phyloP scores from a whole-genome alignment of 352 stramenopile species.

The Aphanomyces cochlioides region DNA sequence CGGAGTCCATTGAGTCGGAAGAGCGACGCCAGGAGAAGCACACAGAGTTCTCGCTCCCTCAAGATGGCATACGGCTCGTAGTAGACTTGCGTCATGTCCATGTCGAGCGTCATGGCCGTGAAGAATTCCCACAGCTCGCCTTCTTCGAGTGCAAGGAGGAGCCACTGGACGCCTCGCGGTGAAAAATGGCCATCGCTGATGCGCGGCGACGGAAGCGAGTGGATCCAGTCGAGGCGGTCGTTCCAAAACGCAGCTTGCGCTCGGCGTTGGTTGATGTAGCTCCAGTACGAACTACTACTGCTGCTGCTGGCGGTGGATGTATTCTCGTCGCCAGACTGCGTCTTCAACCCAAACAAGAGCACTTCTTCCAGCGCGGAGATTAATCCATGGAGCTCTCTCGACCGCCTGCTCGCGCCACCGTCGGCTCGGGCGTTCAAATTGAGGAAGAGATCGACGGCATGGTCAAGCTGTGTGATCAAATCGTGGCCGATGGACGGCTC shows the following conservation, averaged over 20 bases:
- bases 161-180: constrained; percentile 19
- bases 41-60: neutral
- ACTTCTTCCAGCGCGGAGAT: constrained; percentile 26
- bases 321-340: neutral
- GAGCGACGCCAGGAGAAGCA: neutral
- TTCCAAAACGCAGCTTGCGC: constrained; percentile 24
- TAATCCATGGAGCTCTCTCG: constrained; percentile 9
- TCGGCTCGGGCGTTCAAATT: neutral
- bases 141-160: constrained; percentile 22
- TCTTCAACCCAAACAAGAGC: constrained; percentile 22
- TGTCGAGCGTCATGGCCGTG: constrained; percentile 14
- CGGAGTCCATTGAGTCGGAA: constrained; percentile 17
- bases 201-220: constrained; percentile 1
- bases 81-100: constrained; percentile 11
- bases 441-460: constrained; percentile 5
- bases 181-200: constrained; percentile 15
- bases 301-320: neutral
- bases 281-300: constrained; percentile 10
- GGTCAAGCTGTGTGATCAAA: neutral
- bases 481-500: constrained; percentile 10
- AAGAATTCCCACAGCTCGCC: constrained; percentile 28
- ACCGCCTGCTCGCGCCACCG: neutral
- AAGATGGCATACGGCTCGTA: constrained; percentile 25
- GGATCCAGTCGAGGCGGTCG: neutral
- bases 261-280: constrained; percentile 14